A percentile compares a stretch with the other conserved stretches of the same genome.
Evolutionary conservation across 192 early-diverging fungal genomes (phyloP).

Genomic region (Coemansia umbellata): DNA sequence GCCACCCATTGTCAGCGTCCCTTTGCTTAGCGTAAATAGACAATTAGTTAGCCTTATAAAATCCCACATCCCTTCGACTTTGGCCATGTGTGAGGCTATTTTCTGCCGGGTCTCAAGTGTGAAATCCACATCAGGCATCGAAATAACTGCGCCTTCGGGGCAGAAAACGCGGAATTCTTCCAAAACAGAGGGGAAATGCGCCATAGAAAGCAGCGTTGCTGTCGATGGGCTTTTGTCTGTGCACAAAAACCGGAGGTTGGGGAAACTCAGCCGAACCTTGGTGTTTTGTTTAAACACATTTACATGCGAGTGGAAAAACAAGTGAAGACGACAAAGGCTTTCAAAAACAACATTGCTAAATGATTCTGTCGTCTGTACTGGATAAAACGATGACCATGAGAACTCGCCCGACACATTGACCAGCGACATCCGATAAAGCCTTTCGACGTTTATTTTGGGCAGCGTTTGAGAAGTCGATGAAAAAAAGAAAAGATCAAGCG

Average conservation of each 20-base stretch:
- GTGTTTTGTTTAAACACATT: neutral
- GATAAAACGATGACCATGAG: neutral
- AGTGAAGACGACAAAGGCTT: neutral
- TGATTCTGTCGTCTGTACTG: neutral
- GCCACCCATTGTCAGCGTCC: neutral
- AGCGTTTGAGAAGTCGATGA: neutral
- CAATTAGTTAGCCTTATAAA: constrained; percentile 2
- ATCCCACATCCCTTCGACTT: neutral
- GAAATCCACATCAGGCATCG: neutral
- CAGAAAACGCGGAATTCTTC: constrained; percentile 2
- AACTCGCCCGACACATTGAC: neutral
- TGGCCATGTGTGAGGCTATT: neutral
- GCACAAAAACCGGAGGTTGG: neutral
- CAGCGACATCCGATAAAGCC: neutral
- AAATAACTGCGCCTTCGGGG: neutral
- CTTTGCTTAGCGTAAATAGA: neutral
- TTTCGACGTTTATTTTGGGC: neutral
- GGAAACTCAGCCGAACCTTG: neutral
- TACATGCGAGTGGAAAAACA: neutral
- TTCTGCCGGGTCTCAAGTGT: neutral
- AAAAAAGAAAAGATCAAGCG: constrained; percentile 1
- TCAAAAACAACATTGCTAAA: neutral
- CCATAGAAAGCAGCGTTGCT: neutral
- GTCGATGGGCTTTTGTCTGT: neutral
- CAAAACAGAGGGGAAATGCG: neutral